These are phyloP conservation scores for Pseudozyma pruni DNA, from an alignment of 1,284 basidiomycete species.

Conservation along the genomic window DNA sequence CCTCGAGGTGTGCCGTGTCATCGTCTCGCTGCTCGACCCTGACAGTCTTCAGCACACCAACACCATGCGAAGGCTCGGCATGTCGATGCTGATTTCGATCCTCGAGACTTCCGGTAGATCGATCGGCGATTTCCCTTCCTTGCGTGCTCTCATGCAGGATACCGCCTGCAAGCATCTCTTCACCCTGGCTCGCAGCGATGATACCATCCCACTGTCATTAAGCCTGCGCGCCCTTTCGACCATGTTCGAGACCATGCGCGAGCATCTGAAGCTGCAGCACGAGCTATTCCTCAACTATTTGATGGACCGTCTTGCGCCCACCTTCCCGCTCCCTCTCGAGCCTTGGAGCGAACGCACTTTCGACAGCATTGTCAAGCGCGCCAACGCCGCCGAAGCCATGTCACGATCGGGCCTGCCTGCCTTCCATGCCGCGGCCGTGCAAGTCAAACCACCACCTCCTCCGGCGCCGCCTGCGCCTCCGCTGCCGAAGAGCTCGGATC, in stretches of 20 bases:
- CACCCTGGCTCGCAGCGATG: slow-evolving; percentile 76
- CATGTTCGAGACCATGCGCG: slow-evolving; percentile 87
- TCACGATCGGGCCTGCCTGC: slow-evolving; percentile 26
- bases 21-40: slow-evolving; percentile 94
- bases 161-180: slow-evolving; percentile 95
- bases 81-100: slow-evolving; percentile 87
- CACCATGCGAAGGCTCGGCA: slow-evolving; percentile 88
- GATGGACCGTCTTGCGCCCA: slow-evolving; percentile 80
- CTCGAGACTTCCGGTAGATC: slow-evolving; percentile 84
- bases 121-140: slow-evolving; percentile 76
- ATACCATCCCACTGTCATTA: slow-evolving; percentile 79
- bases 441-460: slow-evolving; percentile 70
- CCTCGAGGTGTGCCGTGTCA: slow-evolving; percentile 89
- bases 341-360: slow-evolving; percentile 62
- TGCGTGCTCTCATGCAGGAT: slow-evolving; percentile 81
- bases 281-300: slow-evolving; percentile 94
- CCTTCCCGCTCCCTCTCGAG: slow-evolving; percentile 59
- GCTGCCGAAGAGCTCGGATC: slow-evolving; percentile 73
- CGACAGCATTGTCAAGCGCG: slow-evolving; percentile 65
- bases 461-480: slow-evolving; percentile 70
- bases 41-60: slow-evolving; percentile 94
- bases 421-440: slow-evolving; percentile 3
- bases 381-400: slow-evolving; percentile 23
- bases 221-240: slow-evolving; percentile 87
- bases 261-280: slow-evolving; percentile 91